Base-by-base conservation (phyloP, 805 yeast species). In the Starmerella bacillaris region DNA sequence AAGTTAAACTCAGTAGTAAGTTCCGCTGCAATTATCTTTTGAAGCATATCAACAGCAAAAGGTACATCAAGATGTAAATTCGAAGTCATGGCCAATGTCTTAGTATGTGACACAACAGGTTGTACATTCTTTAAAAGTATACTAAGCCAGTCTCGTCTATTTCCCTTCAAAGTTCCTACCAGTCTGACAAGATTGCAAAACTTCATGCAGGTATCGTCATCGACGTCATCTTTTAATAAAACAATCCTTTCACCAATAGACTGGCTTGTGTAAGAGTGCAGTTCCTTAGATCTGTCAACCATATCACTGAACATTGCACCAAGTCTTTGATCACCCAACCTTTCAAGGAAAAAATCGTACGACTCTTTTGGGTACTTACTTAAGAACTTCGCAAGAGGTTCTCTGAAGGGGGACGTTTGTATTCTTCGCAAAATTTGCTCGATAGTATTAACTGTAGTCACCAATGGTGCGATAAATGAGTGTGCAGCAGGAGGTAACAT, bases 401-500 rank as follows among this genome's bases (percentile, higher is more conserved):
- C 66, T 44, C 98, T 65, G 63, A 89, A 84, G 3, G 96, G 95
- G 1, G 95, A 80, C 28, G 64, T 65, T 38, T 80, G 78, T 42
- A 78, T 80, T 17, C 94, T 72, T 37, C 94, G 76, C 47, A 89
- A 60, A 40, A 75, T 76, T 3, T 76, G 72, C 55, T 89, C 98
- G 49, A 89, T 59, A 38, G 70, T 73, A 43, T 76, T 69, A 38
- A 89, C 65, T 3, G 86, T 75, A 36, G 65, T 67, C 48, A 89
- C 67, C 37, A 89, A 65, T 47, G 83, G 94, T 34, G 80, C 86
- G 72, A 92, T 72, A 48, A 82, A 89, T 15, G 86, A 76, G 55
- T 72, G 78, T 0, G 98, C 98, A 42, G 80, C 78, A 2, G 93
- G 72, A 0, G 99, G 99, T 21, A 89, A 59, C 43, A 83, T 61